phyloP scores from a whole-genome alignment of 2,329 filamentous ascomycete species.

The Thermothelomyces thermophilus region DNA sequence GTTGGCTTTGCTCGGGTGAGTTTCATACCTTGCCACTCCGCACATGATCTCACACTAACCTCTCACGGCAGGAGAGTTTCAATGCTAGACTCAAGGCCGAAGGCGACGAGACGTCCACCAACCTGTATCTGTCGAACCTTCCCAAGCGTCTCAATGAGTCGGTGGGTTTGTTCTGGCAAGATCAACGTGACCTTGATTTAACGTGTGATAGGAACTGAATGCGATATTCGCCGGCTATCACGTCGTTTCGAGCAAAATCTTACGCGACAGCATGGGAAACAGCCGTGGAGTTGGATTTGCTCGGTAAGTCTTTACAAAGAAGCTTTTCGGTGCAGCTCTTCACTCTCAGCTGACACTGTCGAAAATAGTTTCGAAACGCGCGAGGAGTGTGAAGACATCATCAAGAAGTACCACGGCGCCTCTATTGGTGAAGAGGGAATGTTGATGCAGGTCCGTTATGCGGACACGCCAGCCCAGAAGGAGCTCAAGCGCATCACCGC shows the following conservation, averaged over 20 bases:
- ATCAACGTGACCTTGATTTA: slow-evolving; percentile 9
- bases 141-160: slow-evolving; percentile 88
- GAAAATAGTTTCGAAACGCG: slow-evolving; percentile 74
- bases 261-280: slow-evolving; percentile 83
- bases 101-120: slow-evolving; percentile 82
- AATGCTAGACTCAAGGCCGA: slow-evolving; percentile 97
- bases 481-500: slow-evolving; percentile 93
- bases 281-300: slow-evolving; percentile 97
- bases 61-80: slow-evolving; percentile 70
- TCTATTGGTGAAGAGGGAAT: slow-evolving; percentile 70
- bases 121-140: slow-evolving; percentile 96
- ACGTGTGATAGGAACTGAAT: slow-evolving; percentile 56
- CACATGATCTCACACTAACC: slow-evolving; percentile 4
- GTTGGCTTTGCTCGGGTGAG: slow-evolving; percentile 89
- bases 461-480: slow-evolving; percentile 95
- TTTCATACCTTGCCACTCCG: slow-evolving; percentile 17
- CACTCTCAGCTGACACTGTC: slow-evolving; percentile 22
- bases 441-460: slow-evolving; percentile 89
- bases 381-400: slow-evolving; percentile 83
- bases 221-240: slow-evolving; percentile 73
- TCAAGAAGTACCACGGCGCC: slow-evolving; percentile 77
- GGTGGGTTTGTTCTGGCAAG: slow-evolving; percentile 43
- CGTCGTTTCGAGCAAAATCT: slow-evolving; percentile 90
- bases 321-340: too few species aligned
- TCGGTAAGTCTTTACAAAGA: slow-evolving; percentile 63